Base-by-base conservation (phyloP, 2,329 filamentous ascomycete species). In the Alternaria dauci region DNA sequence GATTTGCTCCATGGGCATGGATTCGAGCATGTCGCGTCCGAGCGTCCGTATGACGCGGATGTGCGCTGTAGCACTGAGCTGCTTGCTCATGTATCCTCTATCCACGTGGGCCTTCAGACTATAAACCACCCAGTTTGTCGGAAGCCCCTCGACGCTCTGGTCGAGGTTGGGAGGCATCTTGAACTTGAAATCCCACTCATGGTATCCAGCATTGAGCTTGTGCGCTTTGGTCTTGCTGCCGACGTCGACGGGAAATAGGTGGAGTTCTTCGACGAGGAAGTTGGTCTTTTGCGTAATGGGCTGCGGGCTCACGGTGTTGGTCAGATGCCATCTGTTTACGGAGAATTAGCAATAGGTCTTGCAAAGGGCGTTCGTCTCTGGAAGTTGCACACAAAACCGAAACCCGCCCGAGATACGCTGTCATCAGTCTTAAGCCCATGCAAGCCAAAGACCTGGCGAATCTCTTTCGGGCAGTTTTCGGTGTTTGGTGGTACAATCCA, bases 61-160 rank as follows among this genome's bases (percentile, higher is more conserved):
- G 64, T 84, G 82, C 66, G 94, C 94, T 76, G 90, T 90, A 34
- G 92, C 87, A 68, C 91, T 88, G 52, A 96, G 83, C 76, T 97
- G 93, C 82, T 96, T 94, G 72, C 91, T 89, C 71, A 97, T 89
- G 82, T 95, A 96, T 63, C 93, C 92, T 60, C 94, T 84, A 46
- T 90, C 91, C 52, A 98, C 89, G 52, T 93, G 94, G 2, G 94
- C 95, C 79, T 96, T 96, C 73, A 99, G 84, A 67, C 91, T 89
- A 80, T 98, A 99, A 48, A 92, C 91, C 61, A 98, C 89, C 80
- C 91, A 94, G 16, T 91, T 94, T 70, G 96, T 92, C 57, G 87
- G 85, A 58, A 98, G 83, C 4, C 95, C 95, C 80, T 98, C 95
- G 41, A 99, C 87, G 73, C 93, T 97, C 84, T 98, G 95, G 18